These are phyloP conservation scores for Oryza glaberrima DNA, from an alignment of 176 grass and related monocot genomes.

Conservation along the genomic window DNA sequence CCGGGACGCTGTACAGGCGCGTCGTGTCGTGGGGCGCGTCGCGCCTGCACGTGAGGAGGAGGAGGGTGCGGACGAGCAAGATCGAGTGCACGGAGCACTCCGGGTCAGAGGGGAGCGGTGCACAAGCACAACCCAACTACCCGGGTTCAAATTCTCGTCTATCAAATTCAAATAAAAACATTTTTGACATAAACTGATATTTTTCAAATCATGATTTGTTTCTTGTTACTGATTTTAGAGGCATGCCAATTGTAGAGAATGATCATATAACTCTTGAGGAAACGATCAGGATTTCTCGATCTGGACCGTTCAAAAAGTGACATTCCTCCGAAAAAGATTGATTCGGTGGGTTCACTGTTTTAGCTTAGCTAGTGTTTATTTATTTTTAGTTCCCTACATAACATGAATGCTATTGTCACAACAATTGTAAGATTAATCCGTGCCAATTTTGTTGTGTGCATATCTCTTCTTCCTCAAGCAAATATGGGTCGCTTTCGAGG, in stretches of 20 bases:
- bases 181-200: not conserved
- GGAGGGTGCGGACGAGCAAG: slow-evolving; percentile 61
- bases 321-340: not conserved
- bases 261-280: not conserved
- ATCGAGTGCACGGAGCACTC: slow-evolving; percentile 82
- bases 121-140: not conserved
- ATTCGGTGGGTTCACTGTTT: not conserved
- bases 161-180: not conserved
- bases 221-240: not conserved
- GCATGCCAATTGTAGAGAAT: not conserved
- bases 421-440: not conserved
- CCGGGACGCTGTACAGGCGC: slow-evolving; percentile 44
- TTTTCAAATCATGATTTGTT: not conserved
- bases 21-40: slow-evolving; percentile 55
- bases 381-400: not conserved
- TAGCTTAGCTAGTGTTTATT: not conserved
- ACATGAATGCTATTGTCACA: not conserved
- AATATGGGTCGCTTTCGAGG: slow-evolving; percentile 1
- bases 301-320: not conserved
- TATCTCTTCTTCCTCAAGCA: not conserved
- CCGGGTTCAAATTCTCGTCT: not conserved
- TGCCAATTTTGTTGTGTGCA: not conserved
- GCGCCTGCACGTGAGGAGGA: slow-evolving; percentile 40
- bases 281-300: not conserved
- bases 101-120: slow-evolving; percentile 27